phyloP scores from a whole-genome alignment of 305 asterid species.

The Withania somnifera region DNA sequence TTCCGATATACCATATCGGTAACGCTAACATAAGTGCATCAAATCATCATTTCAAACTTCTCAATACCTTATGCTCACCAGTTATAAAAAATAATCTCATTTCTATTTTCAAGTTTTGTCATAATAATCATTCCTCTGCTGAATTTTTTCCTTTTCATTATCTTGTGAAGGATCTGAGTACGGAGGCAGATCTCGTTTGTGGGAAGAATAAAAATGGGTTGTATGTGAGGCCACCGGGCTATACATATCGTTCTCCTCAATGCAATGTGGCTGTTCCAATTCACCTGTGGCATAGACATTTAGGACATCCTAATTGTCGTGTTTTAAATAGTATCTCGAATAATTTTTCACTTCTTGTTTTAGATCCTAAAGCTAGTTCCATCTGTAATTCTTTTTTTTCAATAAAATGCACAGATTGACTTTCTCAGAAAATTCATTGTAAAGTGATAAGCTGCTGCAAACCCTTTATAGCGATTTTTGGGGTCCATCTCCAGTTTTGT shows the following conservation, averaged over 20 bases:
- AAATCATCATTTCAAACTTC: neutral
- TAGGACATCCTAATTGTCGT: neutral
- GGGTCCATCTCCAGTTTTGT: neutral
- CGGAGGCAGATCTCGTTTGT: neutral
- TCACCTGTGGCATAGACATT: neutral
- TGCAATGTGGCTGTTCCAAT: neutral
- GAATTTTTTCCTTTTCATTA: neutral
- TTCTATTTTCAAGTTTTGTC: neutral
- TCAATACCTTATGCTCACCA: neutral
- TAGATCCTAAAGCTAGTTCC: neutral
- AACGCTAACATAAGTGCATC: neutral
- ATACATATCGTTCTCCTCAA: neutral
- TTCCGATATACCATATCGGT: neutral
- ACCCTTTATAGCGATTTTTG: neutral
- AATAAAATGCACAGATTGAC: neutral
- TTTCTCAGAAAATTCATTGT: neutral
- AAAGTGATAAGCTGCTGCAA: neutral
- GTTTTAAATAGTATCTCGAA: neutral
- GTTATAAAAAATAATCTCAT: neutral
- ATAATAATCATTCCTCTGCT: neutral
- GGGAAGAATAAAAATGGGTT: neutral
- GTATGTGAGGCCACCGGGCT: neutral
- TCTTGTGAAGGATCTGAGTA: neutral
- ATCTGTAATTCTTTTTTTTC: neutral
- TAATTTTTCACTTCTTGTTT: neutral